These are phyloP conservation scores for Pestalotiopsis sp. DNA, from an alignment of 2,329 filamentous ascomycete genomes.

Conservation along the genomic window DNA sequence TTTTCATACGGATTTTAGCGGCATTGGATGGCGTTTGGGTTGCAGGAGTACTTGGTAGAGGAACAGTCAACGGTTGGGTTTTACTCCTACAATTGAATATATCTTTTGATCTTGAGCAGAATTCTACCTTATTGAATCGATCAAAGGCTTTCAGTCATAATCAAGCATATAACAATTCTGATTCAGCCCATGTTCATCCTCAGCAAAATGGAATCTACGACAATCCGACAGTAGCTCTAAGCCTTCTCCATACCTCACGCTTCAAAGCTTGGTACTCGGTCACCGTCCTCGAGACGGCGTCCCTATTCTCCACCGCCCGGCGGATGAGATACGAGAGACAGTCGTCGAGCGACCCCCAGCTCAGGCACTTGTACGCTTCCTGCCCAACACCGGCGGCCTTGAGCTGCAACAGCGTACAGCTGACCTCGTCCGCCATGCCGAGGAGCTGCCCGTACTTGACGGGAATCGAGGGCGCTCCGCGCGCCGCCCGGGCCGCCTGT, in stretches of 20 bases:
- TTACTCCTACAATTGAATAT: too few relatives aligned
- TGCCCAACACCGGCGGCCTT: background rate
- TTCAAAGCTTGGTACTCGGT: background rate
- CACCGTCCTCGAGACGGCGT: background rate
- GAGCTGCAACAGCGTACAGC: background rate
- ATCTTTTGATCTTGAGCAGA: too few relatives aligned
- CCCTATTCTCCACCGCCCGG: background rate
- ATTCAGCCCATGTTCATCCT: too few relatives aligned
- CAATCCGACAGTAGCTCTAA: too few relatives aligned
- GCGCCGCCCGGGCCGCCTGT: background rate
- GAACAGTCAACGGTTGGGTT: too few relatives aligned
- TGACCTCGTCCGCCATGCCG: background rate
- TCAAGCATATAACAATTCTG: too few relatives aligned
- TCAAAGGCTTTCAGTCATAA: too few relatives aligned
- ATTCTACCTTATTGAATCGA: too few relatives aligned
- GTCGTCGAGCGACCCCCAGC: background rate
- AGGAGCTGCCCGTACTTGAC: background rate
- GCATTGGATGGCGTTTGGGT: background rate
- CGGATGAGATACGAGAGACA: background rate
- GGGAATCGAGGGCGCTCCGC: background rate
- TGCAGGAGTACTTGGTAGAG: too few relatives aligned
- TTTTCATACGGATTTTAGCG: background rate
- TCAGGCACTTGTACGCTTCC: background rate
- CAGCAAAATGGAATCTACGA: too few relatives aligned
- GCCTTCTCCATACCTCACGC: background rate